Conservation (phyloP, 2,329 filamentous ascomycete species). For the Aspergillus sp. region DNA sequence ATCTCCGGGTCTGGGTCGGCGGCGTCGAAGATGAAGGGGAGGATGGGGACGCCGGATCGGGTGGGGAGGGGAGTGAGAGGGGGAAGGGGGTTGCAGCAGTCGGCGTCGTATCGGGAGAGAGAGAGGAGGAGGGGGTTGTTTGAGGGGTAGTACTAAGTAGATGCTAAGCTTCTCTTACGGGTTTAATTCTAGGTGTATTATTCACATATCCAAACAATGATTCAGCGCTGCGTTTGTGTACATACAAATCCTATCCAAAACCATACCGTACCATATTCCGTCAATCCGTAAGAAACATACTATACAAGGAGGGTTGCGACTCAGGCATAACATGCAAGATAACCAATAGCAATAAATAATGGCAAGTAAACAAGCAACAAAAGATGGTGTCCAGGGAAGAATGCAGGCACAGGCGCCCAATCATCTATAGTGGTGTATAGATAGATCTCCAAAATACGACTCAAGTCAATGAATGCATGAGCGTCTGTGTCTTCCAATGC, state of each 20-base stretch:
- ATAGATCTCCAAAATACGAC: background rate
- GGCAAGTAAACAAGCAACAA: constrained; percentile 2
- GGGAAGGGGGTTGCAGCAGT: constrained; percentile 13
- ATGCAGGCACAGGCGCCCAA: background rate
- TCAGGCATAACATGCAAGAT: background rate
- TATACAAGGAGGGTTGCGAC: constrained; percentile 8
- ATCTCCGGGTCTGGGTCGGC: background rate
- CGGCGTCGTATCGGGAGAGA: constrained; percentile 17
- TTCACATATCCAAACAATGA: constrained; percentile 3
- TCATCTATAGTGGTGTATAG: background rate
- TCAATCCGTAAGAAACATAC: constrained; percentile 11
- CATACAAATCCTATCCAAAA: constrained; percentile 3
- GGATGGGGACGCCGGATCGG: constrained; percentile 17
- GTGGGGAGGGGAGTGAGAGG: constrained; percentile 11
- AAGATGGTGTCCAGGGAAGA: background rate
- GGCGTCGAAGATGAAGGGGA: constrained; percentile 12
- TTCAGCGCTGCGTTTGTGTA: constrained; percentile 5
- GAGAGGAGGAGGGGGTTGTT: constrained; percentile 26
- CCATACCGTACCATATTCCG: constrained; percentile 5
- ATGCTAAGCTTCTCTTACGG: too few relatives aligned
- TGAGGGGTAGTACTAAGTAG: constrained; percentile 18
- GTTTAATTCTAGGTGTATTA: too few relatives aligned
- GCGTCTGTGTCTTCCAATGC: background rate
- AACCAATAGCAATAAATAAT: constrained; percentile 1
- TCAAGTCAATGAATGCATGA: background rate